phyloP scores from a whole-genome alignment of 2,329 filamentous ascomycete species.

The Ascochyta lentis region DNA sequence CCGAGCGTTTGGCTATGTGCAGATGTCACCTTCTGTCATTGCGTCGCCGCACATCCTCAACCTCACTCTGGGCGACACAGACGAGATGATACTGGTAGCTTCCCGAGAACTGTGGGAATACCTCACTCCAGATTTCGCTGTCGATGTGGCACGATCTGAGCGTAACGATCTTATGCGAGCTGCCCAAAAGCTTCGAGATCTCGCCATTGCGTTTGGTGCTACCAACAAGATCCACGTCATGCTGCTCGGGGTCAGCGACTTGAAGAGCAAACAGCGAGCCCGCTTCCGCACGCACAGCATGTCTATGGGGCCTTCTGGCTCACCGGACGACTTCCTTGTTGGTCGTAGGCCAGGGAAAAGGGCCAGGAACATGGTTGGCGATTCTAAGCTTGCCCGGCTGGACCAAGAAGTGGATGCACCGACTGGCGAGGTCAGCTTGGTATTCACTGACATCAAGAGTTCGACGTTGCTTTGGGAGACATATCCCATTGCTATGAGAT shows the following conservation, averaged over 20 bases:
- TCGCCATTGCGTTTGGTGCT: slow-evolving; percentile 94
- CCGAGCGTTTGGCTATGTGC: slow-evolving; percentile 91
- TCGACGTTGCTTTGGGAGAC: slow-evolving; percentile 96
- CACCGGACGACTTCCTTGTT: slow-evolving; percentile 73
- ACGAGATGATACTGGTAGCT: slow-evolving; percentile 91
- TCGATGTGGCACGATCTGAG: slow-evolving; percentile 88
- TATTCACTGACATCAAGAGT: slow-evolving; percentile 99
- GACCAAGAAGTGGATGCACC: slow-evolving; percentile 92
- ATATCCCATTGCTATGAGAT: slow-evolving; percentile 92
- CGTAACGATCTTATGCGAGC: slow-evolving; percentile 91
- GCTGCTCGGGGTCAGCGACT: slow-evolving; percentile 91
- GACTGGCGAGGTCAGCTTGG: slow-evolving; percentile 87
- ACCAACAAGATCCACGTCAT: slow-evolving; percentile 98
- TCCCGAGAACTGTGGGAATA: slow-evolving; percentile 96
- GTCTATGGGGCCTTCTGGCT: slow-evolving; percentile 79
- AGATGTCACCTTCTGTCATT: slow-evolving; percentile 90
- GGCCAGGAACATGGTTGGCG: slow-evolving; percentile 65
- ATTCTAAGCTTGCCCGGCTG: slow-evolving; percentile 85
- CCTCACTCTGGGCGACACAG: slow-evolving; percentile 80
- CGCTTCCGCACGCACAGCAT: slow-evolving; percentile 80
- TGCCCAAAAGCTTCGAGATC: slow-evolving; percentile 89
- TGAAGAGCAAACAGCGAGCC: slow-evolving; percentile 84
- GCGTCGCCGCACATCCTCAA: slow-evolving; percentile 85
- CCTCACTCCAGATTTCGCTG: slow-evolving; percentile 84
- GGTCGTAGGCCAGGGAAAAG: slow-evolving; percentile 66